Conservation (phyloP, 1,284 basidiomycete genomes). For the Apiotrichum gamsii region DNA sequence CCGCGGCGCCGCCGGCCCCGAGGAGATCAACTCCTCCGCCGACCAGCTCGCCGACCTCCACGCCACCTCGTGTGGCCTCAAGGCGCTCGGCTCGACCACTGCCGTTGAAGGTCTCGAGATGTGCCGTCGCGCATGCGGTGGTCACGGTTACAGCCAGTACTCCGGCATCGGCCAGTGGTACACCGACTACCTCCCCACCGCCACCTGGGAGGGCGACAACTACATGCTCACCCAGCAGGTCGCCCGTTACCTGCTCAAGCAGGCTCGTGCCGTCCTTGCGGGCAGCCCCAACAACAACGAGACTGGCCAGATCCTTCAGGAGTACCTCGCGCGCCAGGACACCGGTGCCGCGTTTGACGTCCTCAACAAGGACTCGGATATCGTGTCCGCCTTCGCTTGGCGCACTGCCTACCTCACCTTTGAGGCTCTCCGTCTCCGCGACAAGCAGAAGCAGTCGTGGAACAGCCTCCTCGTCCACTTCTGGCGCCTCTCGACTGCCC, state of each 20-base stretch:
- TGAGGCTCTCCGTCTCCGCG: slow-evolving; percentile 42
- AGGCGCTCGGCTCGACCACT: slow-evolving; percentile 43
- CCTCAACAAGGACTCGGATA: slow-evolving; percentile 50
- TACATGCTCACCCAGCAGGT: slow-evolving; percentile 53
- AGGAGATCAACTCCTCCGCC: slow-evolving; percentile 18
- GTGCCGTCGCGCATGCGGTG: slow-evolving; percentile 52
- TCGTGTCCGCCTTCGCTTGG: slow-evolving; percentile 52
- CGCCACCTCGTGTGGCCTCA: slow-evolving; percentile 9
- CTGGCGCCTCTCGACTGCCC: slow-evolving; percentile 14
- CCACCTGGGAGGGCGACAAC: slow-evolving; percentile 55
- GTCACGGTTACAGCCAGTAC: slow-evolving; percentile 56
- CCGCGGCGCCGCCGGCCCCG: slow-evolving; percentile 9
- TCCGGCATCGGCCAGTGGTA: slow-evolving; percentile 54
- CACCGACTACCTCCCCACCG: slow-evolving; percentile 52
- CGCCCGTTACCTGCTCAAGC: slow-evolving; percentile 51
- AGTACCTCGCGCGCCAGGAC: slow-evolving; percentile 44
- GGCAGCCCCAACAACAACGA: slow-evolving; percentile 53
- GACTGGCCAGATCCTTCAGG: slow-evolving; percentile 38
- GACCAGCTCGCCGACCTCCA: slow-evolving; percentile 16
- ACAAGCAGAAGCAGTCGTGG: slow-evolving; percentile 30
- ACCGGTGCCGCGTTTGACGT: slow-evolving; percentile 52
- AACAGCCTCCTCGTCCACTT: slow-evolving; percentile 14
- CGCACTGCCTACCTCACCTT: slow-evolving; percentile 34
- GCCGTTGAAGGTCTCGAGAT: slow-evolving; percentile 53
- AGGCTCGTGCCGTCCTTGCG: slow-evolving; percentile 51